Evolutionary conservation across 768 basidiomycete species (phyloP), one percentile per base, ranked within the genome.

Genomic region (Russula dissimulans): DNA sequence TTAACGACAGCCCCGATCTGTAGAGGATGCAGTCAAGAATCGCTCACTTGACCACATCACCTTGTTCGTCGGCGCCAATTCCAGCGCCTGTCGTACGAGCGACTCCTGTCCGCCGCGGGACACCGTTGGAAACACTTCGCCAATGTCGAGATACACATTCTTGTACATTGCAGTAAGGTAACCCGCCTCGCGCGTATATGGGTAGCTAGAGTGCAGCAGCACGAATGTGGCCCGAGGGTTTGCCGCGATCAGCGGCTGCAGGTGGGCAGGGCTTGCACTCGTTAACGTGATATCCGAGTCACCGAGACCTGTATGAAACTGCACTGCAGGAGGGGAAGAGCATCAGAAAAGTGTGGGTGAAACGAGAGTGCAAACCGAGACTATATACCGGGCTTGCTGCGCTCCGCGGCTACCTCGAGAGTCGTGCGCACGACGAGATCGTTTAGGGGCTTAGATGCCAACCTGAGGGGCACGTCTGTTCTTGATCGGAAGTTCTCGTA

Each of bases 281-380:
- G 73, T 65, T 38, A 90, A 73, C 29, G 71, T 77, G 51, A 91
- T 80, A 56, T 91, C 86, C 59, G 79, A 81, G 65, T 91, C 89
- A 5, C 89, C 89, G 1, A 91, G 76, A 36, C 89, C 89, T 8
- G 87, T 90, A 66, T 91, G 89, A 70, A 91, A 91, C 74, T 91
- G 89, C 22, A 91, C 89, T 91, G 54, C 22, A 15, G 15, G 42
- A 34, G 45, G 42, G 10, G 43, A 22, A 0, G 58, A 9, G 38
- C 2, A 43, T 38, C 18, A 42, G 34, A 22, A 43, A 39, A 4
- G 32, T 14, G 39, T 15, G 14, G 39, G 39, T 8, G 15, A 32
- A 29, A n/a, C 4, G 39, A 34, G 36, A 39, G 41, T 5, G 15
- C 14, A 47, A 52, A 48, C 44, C 31, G 29, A 18, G 4, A 12